phyloP scores from a whole-genome alignment of 2,329 filamentous ascomycete genomes.

The Phaeoacremonium minimum region DNA sequence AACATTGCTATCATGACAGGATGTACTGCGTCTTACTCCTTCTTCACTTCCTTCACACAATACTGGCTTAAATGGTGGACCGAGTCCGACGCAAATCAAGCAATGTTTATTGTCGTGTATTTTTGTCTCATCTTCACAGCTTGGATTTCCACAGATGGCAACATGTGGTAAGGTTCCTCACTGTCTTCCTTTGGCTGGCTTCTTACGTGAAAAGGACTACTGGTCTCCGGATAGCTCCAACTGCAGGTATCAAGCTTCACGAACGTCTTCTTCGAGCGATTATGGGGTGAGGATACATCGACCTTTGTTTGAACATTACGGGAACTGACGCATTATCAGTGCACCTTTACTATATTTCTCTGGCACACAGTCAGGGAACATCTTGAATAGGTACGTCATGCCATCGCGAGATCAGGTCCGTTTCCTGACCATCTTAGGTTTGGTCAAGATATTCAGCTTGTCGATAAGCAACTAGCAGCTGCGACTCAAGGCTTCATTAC shows the following conservation, averaged over 20 bases:
- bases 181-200: no score
- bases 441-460: conserved; percentile 36
- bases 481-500: conserved; percentile 24
- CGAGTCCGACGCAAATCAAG: conserved; percentile 14
- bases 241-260: conserved; percentile 28
- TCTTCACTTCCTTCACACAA: conserved; percentile 29
- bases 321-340: conserved; percentile 16
- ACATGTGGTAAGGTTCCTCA: conserved; percentile 23
- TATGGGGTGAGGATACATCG: conserved; percentile 16
- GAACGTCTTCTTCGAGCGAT: conserved; percentile 23
- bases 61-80: conserved; percentile 36
- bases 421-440: conserved; percentile 22
- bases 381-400: conserved; percentile 29
- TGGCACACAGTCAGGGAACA: conserved; percentile 30
- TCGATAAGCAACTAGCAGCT: conserved; percentile 35
- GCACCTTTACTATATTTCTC: conserved; percentile 36
- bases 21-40: conserved; percentile 18
- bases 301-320: no score
- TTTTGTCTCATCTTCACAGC: conserved; percentile 25
- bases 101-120: conserved; percentile 26
- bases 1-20: conserved; percentile 20
- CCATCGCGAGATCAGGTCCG: neutral
- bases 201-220: conserved; percentile 22
- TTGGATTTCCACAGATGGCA: conserved; percentile 27
- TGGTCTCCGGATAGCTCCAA: conserved; percentile 26